phyloP scores from a whole-genome alignment of 768 basidiomycete species.

The Suillus placidus region DNA sequence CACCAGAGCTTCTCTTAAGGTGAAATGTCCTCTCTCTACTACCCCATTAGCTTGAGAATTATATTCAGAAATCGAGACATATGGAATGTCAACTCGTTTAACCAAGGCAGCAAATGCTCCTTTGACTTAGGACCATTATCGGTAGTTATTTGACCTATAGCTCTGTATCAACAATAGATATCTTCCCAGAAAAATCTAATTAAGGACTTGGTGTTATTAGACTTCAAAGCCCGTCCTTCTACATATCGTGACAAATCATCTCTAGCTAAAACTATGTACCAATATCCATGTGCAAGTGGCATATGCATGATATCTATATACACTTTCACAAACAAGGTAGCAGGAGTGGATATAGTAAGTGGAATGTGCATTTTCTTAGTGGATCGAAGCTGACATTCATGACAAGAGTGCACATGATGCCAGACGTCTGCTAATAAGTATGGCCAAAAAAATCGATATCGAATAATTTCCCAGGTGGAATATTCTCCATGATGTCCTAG shows the following conservation, averaged over 20 bases:
- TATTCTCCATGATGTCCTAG: too few species aligned
- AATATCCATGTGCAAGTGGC: conserved; percentile 19
- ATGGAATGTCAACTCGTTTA: too few species aligned
- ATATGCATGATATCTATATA: conserved; percentile 35
- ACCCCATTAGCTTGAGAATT: too few species aligned
- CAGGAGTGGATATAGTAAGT: conserved; percentile 22
- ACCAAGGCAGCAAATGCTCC: conserved; percentile 11
- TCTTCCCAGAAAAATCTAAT: conserved; percentile 36
- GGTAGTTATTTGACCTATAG: conserved; percentile 12
- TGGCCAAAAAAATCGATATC: too few species aligned
- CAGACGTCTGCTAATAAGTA: conserved; percentile 16
- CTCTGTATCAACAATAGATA: conserved; percentile 36
- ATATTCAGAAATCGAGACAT: too few species aligned
- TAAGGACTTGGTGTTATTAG: conserved; percentile 12
- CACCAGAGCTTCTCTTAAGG: too few species aligned
- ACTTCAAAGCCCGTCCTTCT: conserved; percentile 34
- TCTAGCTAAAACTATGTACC: conserved; percentile 31
- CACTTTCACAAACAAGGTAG: conserved; percentile 27
- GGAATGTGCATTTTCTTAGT: conserved; percentile 23
- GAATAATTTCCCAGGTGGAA: too few species aligned
- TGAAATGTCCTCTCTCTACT: too few species aligned
- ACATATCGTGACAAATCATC: conserved; percentile 34
- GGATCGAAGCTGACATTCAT: conserved; percentile 33
- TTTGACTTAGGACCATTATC: conserved; percentile 24
- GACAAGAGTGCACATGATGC: conserved; percentile 36